Evolutionary conservation across 495 filamentous ascomycete species (phyloP).

Genomic region (Talaromyces wortmannii): DNA sequence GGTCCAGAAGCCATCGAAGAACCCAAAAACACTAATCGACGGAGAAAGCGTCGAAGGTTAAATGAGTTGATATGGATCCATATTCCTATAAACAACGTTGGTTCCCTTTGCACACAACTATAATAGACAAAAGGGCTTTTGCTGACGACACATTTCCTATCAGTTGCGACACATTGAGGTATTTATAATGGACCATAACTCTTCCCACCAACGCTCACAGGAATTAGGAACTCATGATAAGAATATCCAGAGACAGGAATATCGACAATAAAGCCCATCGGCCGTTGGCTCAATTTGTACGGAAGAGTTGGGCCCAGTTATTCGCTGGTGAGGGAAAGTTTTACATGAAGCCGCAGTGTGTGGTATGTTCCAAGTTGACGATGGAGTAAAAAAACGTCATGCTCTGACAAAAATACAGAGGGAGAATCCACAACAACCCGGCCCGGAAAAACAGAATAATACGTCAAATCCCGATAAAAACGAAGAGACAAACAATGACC

Average conservation of each 20-base stretch:
- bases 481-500: neutral
- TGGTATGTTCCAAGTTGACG: neutral
- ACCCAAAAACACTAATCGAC: no score
- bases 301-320: conserved; percentile 5
- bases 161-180: conserved; percentile 4
- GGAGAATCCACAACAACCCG: neutral
- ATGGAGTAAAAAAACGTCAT: neutral
- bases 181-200: neutral
- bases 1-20: no score
- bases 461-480: no score
- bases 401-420: no score
- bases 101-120: neutral
- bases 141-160: neutral
- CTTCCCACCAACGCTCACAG: no score
- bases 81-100: conserved; percentile 10
- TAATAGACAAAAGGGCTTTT: no score
- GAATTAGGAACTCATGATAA: conserved; percentile 9
- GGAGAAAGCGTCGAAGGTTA: no score
- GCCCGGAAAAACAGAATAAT: neutral
- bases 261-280: conserved; percentile 3
- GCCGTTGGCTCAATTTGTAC: conserved; percentile 3
- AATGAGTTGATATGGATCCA: conserved; percentile 8
- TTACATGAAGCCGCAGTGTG: conserved; percentile 13
- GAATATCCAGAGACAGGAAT: conserved; percentile 6
- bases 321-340: conserved; percentile 1